Percentiles rank a stretch among this genome's conserved stretches.
Evolutionary conservation across 1,139 yeast genomes (phyloP).

Genomic region (Nadsonia starkeyi-henricii): DNA sequence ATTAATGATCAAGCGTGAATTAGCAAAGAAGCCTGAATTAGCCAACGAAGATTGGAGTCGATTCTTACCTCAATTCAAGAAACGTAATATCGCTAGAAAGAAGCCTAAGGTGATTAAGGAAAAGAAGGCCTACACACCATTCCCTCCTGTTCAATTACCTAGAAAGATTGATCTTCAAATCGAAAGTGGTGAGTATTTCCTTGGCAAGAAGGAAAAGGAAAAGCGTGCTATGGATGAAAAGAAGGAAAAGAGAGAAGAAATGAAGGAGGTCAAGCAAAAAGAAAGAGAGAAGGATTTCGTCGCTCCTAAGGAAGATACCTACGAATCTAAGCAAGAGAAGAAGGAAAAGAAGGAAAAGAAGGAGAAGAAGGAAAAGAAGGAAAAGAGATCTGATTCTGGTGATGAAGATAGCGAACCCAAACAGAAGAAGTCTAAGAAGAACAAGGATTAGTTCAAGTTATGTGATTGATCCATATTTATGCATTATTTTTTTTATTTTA

Average conservation of each 20-base stretch:
- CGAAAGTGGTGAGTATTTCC: slow-evolving; percentile 96
- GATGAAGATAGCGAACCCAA: background rate
- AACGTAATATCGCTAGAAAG: slow-evolving; percentile 90
- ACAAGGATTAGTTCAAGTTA: background rate
- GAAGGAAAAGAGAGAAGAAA: slow-evolving; percentile 63
- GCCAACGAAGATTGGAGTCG: slow-evolving; percentile 96
- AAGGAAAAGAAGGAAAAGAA: slow-evolving; percentile 1
- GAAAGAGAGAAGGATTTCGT: slow-evolving; percentile 68
- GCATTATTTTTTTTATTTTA: background rate
- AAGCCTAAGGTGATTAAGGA: slow-evolving; percentile 56
- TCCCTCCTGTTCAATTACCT: slow-evolving; percentile 97
- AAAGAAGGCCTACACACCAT: slow-evolving; percentile 90
- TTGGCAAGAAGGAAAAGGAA: slow-evolving; percentile 73
- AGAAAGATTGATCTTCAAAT: slow-evolving; percentile 95
- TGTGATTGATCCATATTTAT: background rate
- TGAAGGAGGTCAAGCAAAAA: slow-evolving; percentile 46
- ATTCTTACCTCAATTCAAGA: slow-evolving; percentile 92
- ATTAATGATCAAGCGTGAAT: slow-evolving; percentile 90
- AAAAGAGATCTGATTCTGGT: background rate
- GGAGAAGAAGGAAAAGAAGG: slow-evolving; percentile 1
- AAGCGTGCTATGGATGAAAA: slow-evolving; percentile 60
- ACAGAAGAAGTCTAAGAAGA: background rate
- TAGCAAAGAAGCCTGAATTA: slow-evolving; percentile 86
- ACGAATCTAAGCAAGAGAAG: slow-evolving; percentile 13
- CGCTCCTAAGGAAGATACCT: slow-evolving; percentile 70